Evolutionary conservation across 2,329 filamentous ascomycete species (phyloP), one percentile per base, ranked within the genome.

Genomic region (Fusarium hainanense): DNA sequence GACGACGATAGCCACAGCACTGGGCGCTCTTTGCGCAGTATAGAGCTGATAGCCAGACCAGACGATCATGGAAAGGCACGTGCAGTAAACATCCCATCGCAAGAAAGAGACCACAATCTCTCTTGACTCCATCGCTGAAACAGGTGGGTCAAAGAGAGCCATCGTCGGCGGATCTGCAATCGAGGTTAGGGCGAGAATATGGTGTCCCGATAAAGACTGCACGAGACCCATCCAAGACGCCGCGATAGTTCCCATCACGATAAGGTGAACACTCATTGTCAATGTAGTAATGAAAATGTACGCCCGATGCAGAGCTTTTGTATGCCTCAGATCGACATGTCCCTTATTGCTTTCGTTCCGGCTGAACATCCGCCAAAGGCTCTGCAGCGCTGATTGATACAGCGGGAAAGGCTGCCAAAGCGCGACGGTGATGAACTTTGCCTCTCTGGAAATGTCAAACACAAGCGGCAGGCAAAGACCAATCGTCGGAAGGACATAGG

Each of bases 81-180:
- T 63, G 4, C 70, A 73, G 12, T 73, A 73, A 6, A 73, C 65
- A 14, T 73, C 70, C 70, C 70, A 73, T 21, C 70, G 52, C 34
- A 73, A 43, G 42, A 73, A 73, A 0, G 68, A 66, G 1, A 73
- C 70, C 2, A 73, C 70, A 12, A 73, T 62, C 18, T 58, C 61
- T 14, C 70, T 60, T 0, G 64, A 58, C n/a, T 60, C 25, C 6
- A 54, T 25, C 1, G 44, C 56, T 2, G 65, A 48, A 7, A 73
- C 48, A 1, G 70, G 60, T 2, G 70, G 58, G 25, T 40, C n/a
- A 1, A 71, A 23, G 2, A 73, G 9, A 6, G 64, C 65, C 11
- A 71, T 48, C 16, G 70, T 71, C 3, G 70, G 70, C 1, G 70
- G 64, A 9, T 42, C 37, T 0, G 56, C 44, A 4, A 72, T 51